Evolutionary conservation across 2,329 filamentous ascomycete genomes (phyloP), one percentile per base, ranked within the genome.

Genomic region (Colletotrichum lentis): DNA sequence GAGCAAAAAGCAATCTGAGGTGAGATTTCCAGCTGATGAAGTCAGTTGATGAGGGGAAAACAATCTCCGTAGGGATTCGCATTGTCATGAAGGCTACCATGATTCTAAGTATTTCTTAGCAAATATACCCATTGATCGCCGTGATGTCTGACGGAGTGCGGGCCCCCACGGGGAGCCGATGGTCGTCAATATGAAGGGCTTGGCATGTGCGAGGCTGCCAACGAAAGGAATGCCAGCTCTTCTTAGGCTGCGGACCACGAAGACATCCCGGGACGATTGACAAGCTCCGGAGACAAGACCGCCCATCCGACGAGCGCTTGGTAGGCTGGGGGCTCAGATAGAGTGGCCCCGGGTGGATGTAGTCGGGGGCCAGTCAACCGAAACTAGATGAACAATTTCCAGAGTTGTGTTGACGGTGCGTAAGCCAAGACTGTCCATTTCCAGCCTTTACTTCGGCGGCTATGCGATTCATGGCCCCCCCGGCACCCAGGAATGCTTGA

Each of bases 361-460:
- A 39, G n/a, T 55, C 35, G 49, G 35, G 24, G 41, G n/a, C 43
- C 18, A 43, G 43, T 52, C 39, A 50, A 46, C 62, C 44, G 43
- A 69, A 56, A 41, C 62, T 24, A 56, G 22, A 44, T 37, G 39
- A 31, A 35, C 55, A 61, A 50, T 50, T 55, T 53, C 55, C 44
- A n/a, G 20, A 37, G 2, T 47, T 56, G 43, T 50, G 62, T 50
- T 12, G 44, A 57, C 37, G 56, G 20, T 53, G 67, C 57, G 64
- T 62, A 41, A 58, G 64, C 64, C 67, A 63, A 69, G 64, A 43
- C 24, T 16, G 24, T 56, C 31, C 20, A 24, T 27, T 22, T 43
- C 43, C 10, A 27, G 47, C 27, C 27, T 35, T 39, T 35, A 37
- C 27, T 39, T 22, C 50, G n/a, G 27, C 3, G 44, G 39, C 35